Conservation (phyloP, 768 basidiomycete genomes). For the Lentinus brumalis region DNA sequence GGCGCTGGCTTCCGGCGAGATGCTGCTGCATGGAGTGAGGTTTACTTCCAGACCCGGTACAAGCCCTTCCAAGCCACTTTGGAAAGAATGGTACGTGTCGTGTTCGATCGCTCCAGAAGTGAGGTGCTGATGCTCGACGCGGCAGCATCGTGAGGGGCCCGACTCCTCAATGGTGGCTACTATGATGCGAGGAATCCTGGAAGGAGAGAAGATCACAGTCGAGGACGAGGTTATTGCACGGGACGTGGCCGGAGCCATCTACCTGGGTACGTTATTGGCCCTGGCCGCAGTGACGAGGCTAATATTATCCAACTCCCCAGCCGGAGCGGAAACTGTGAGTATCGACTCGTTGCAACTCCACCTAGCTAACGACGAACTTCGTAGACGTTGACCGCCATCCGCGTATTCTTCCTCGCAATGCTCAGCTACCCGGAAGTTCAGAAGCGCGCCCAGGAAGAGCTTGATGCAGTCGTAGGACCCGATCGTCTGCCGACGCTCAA, state of each 20-base stretch:
- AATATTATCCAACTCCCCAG: background rate
- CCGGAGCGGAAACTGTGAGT: conserved; percentile 7
- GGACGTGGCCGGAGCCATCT: background rate
- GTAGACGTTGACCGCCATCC: conserved; percentile 31
- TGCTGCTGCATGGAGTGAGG: conserved; percentile 1
- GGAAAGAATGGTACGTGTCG: background rate
- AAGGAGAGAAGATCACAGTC: background rate
- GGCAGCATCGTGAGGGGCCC: background rate
- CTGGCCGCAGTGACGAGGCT: background rate
- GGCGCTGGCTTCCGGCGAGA: conserved; percentile 15
- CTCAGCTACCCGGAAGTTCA: conserved; percentile 15
- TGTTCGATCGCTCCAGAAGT: too few species aligned
- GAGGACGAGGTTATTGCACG: background rate
- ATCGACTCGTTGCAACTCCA: conserved; percentile 39
- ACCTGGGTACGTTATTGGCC: background rate
- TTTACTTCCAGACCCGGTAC: background rate
- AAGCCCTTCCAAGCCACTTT: background rate
- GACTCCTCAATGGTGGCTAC: background rate
- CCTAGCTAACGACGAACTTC: conserved; percentile 40
- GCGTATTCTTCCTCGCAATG: conserved; percentile 17
- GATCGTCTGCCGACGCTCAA: conserved; percentile 18
- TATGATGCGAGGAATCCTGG: background rate
- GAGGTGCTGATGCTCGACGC: background rate
- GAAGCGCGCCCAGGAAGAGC: conserved; percentile 17
- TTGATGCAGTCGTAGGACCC: conserved; percentile 15